Evolutionary conservation across 768 basidiomycete genomes (phyloP), one percentile per base, ranked within the genome.

Genomic region (Trametes meyenii): DNA sequence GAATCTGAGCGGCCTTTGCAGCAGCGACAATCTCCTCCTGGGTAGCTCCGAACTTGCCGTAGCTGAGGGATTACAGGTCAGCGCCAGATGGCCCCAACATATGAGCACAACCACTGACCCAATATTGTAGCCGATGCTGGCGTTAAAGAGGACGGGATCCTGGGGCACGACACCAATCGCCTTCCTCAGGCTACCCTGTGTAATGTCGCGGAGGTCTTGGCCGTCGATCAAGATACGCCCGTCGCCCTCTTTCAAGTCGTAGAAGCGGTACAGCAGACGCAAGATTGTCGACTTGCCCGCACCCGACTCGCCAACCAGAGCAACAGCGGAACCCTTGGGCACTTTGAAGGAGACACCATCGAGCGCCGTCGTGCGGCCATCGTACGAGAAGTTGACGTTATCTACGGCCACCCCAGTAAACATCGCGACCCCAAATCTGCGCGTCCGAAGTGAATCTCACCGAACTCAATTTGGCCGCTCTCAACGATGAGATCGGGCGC

Each of bases 111-210:
- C 44, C 59, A 73, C 81, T 29, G 65, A 88, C 84, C 84, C 86
- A 66, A 90, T 89, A 67, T 92, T 90, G 72, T 90, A 89, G 2
- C 73, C 78, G 57, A 92, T 86, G 70, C 79, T 86, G 0, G 84
- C 76, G 67, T 90, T 90, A 78, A 90, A 90, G 8, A 90, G 77
- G 13, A 89, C 82, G 11, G 83, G 81, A 66, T 94, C 92, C 70
- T 97, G 93, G 0, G 96, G 95, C 2, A 98, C 92, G 24, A 94
- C 91, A 17, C 94, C 94, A 61, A 98, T 92, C 0, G 90, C 83
- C 63, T 85, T 82, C 36, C 95, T 82, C 21, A 97, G 75, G 56
- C 88, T 90, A 35, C 81, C 76, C 70, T 96, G 92, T 0, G 94
- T 95, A 6, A 98, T 84, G 60, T 95, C 85, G 36, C 90, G 86